Base-by-base conservation (phyloP, 257 asterid species). In the Gardenia jasminoides region DNA sequence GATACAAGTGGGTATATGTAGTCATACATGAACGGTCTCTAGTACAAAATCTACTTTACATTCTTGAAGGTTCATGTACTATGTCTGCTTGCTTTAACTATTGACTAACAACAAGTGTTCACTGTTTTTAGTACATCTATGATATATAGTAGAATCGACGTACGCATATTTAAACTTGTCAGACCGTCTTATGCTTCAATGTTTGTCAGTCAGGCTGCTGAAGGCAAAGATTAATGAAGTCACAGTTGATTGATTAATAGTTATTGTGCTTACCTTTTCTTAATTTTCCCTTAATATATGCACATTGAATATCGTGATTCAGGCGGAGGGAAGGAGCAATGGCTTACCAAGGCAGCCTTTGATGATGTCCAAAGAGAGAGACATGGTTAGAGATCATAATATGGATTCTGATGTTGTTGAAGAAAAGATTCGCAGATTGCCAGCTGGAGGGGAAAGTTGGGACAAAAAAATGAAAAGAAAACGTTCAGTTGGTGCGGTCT, bases 401-500 rank as follows among this genome's bases (percentile, higher is more conserved):
- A 87, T 80, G 68, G 97, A 89, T 84, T 77, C 88, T 85, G 97
- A 91, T 76, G 76, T 89, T 85, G 90, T 75, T 61, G 96, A 90
- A 89, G 97, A 89, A 75, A 92, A 93, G 88, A 90, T 89, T 64
- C 89, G 97, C 88, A 88, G 94, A 78, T 84, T 93, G 82, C 96
- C 98, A 70, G 92, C 91, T 24, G 96, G 92, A 78, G 99, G 97
- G 74, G 99, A 96, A 84, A 91, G 91, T 47, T 93, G 98, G 99
- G 99, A 93, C 83, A 96, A 88, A 85, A 96, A 90, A 85, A 96
- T 92, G 96, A 96, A 90, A 90, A 85, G 96, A 85, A 96, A 96
- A 82, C 99, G 98, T 26, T 93, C 99, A 79, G 95, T 91, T 85
- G 97, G 99, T 72, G 86, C 93, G 22, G 97, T 85, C 67, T 76